Percentiles rank a stretch among this genome's conserved stretches.
Evolutionary conservation across 805 yeast genomes (phyloP).

Genomic region (Cyberlindnera xishuangbannaensis): DNA sequence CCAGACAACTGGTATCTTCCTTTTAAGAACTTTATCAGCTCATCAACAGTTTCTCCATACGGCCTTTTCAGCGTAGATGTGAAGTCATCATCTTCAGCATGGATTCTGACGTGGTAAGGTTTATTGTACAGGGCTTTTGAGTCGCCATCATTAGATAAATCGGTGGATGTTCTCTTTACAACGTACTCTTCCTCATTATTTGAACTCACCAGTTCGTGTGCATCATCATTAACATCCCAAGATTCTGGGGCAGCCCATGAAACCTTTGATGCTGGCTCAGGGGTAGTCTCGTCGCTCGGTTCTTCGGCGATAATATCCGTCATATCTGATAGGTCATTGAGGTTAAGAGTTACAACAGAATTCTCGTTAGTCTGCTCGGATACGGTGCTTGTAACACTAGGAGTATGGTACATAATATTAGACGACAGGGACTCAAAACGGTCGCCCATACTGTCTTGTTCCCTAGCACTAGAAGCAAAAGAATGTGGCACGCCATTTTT

Average conservation of each 20-base stretch:
- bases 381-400: slow-evolving; percentile 15
- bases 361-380: slow-evolving; percentile 17
- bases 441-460: slow-evolving; percentile 8
- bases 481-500: slow-evolving; percentile 9
- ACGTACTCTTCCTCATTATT: slow-evolving; percentile 33
- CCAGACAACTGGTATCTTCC: slow-evolving; percentile 70
- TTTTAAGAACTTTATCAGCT: slow-evolving; percentile 62
- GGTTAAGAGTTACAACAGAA: slow-evolving; percentile 33
- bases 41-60: slow-evolving; percentile 69
- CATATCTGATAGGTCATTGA: slow-evolving; percentile 44
- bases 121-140: slow-evolving; percentile 21
- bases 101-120: slow-evolving; percentile 57
- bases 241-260: slow-evolving; percentile 55
- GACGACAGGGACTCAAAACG: slow-evolving; percentile 1
- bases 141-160: slow-evolving; percentile 24
- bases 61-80: slow-evolving; percentile 77
- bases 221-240: slow-evolving; percentile 48
- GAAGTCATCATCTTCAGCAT: slow-evolving; percentile 78
- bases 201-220: slow-evolving; percentile 9
- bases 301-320: slow-evolving; percentile 36
- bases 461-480: slow-evolving; percentile 10
- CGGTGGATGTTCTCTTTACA: slow-evolving; percentile 30
- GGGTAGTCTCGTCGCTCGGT: slow-evolving; percentile 5
- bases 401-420: slow-evolving; percentile 4
- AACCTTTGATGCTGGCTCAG: slow-evolving; percentile 11